phyloP scores from a whole-genome alignment of 1,284 basidiomycete species.

The Cryptococcus maquisensis region DNA sequence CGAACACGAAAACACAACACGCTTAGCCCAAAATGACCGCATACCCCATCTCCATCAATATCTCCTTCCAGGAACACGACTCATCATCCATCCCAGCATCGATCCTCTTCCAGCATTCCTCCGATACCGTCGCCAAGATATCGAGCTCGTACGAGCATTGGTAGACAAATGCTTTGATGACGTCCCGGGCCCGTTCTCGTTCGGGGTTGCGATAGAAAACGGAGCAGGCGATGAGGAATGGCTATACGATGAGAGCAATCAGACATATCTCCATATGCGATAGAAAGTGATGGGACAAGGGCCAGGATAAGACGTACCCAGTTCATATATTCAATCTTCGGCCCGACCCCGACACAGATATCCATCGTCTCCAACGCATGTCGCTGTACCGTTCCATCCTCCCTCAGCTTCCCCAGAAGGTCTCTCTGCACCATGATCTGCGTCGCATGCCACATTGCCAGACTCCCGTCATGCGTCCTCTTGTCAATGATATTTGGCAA shows the following conservation, averaged over 20 bases:
- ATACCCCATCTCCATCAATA: constrained; percentile 34
- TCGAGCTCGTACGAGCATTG: constrained; percentile 41
- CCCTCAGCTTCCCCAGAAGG: constrained; percentile 19
- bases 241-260: constrained; percentile 1
- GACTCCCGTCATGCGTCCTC: constrained; percentile 27
- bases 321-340: constrained; percentile 44
- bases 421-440: constrained; percentile 32
- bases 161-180: constrained; percentile 36
- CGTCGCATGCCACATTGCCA: constrained; percentile 36
- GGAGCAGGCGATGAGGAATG: constrained; percentile 30
- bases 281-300: background rate
- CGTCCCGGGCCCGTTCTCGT: constrained; percentile 23
- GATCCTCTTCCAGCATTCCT: constrained; percentile 40
- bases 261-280: no score
- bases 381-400: constrained; percentile 26
- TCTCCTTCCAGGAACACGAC: constrained; percentile 35
- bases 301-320: constrained; percentile 28
- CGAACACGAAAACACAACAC: no score
- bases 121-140: constrained; percentile 23
- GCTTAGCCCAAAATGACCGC: constrained; percentile 27
- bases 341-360: constrained; percentile 32
- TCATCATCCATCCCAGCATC: constrained; percentile 38
- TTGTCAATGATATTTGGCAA: constrained; percentile 11
- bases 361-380: constrained; percentile 30
- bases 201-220: constrained; percentile 18